Evolutionary conservation across 176 grass and related monocot genomes (phyloP), one percentile per base, ranked within the genome.

Genomic region (Olyra latifolia): DNA sequence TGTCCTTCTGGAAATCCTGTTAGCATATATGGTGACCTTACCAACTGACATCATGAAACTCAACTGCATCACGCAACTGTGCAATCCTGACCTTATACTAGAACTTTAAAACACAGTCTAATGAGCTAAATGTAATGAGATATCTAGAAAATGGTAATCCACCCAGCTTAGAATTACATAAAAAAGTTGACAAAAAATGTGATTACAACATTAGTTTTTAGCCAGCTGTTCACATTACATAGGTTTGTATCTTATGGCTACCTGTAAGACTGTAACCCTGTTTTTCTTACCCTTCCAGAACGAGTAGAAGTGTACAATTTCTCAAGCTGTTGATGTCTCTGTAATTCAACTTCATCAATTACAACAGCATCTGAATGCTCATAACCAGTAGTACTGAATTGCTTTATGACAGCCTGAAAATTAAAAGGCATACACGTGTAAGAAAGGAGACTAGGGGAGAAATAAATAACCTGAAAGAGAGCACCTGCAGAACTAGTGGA

Each of bases 1-100:
- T 90, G 71, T 98, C 95, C 85, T 99, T 99, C 57, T 99, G 92
- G 77, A 99, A 95, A 89, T 99, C 90, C 96, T 99, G 84, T 75
- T 66, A 58, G 45, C 25, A 39, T 57, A 53, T 46, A 81, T 66
- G 28, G 71, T 81, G 52, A 76, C 41, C 66, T 80, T 76, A 81
- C 17, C 61, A 79, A 77, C 11, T 62, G 19, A 44, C 47, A 81
- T 53, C 4, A 77, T 23, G 24, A 11, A 69, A 75, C 19, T 84
- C 61, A 84, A 66, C 41, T 42, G 29, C 27, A 63, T 45, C 63
- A 32, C 65, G 63, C 56, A 73, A 76, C 61, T 23, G 63, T 55
- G 46, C 11, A 68, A 55, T 57, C 12, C 39, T 66, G 16, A 49
- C 1, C 73, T 73, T 19, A 28, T 71, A 66, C 20, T 15, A 46